Base-by-base conservation (phyloP, 306 rosid species). In the Lithocarpus polystachyus region DNA sequence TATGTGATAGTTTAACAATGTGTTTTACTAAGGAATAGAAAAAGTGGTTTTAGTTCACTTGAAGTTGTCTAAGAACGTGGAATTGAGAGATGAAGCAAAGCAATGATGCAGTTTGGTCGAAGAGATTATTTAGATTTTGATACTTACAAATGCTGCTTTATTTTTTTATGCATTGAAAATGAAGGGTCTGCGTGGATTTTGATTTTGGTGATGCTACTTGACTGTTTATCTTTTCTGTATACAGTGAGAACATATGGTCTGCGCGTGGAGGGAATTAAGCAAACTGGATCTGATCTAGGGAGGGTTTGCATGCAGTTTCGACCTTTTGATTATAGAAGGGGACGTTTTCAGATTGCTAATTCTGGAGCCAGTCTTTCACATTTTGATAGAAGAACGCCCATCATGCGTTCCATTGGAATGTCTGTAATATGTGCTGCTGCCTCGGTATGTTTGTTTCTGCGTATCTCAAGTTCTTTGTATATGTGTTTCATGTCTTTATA, bases 371-470 rank as follows among this genome's bases (percentile, higher is more conserved):
- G 53, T 48, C 53, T 51, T 55, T 53, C 57, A 23, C 55, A 64
- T 51, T 18, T 48, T 11, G 69, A 73, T 81, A 53, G 55, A 65
- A 79, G 77, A 72, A 75, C 40, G 74, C 52, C 53, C 8, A 20
- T 33, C 23, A 28, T 43, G 29, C 68, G 4, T 48, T 76, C 86
- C 5, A 29, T 33, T 79, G 84, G 48, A 82, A 77, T 51, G 80
- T 78, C 87, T 65, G 15, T 90, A 53, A 80, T 71, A 55, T 82
- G 90, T 74, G 72, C 85, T 57, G 84, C 90, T 55, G 88, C 92
- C 56, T 89, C 60, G 90, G 97, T 92, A 77, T 88, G 88, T 60
- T 78, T 68, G 14, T n/a, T 68, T 77, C 69, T 69, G 19, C 43
- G 51, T 80, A 8, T 73, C 61, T 17, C 69, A 40, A 28, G 3